Conservation (phyloP, 345 rosid species). For the Eutrema heterophyllum region DNA sequence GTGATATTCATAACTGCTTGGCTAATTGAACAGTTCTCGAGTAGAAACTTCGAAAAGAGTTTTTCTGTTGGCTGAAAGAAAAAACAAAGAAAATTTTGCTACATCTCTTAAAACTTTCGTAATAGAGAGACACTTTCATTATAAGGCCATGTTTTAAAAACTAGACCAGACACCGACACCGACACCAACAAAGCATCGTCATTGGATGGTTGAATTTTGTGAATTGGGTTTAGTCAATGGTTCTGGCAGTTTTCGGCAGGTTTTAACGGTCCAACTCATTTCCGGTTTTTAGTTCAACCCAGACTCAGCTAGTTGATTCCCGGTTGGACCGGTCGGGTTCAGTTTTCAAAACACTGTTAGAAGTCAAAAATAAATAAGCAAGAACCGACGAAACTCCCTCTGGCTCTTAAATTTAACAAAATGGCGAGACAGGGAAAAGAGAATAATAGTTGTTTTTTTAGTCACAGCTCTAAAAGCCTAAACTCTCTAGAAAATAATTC, state of each 20-base stretch:
- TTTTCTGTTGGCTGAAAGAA: no score
- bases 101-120: no score
- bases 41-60: no score
- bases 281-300: no score
- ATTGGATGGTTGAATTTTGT: neutral
- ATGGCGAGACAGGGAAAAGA: neutral
- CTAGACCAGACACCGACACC: no score
- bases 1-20: neutral
- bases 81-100: no score
- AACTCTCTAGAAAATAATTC: constrained; percentile 9
- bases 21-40: no score
- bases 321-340: no score
- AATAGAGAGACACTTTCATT: no score
- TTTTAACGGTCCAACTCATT: neutral
- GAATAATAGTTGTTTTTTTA: neutral
- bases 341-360: neutral
- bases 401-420: constrained; percentile 11
- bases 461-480: constrained; percentile 15
- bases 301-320: no score
- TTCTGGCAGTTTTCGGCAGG: neutral
- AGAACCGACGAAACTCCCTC: neutral
- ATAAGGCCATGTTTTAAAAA: no score
- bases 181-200: no score
- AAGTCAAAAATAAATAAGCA: neutral
- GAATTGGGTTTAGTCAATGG: neutral